phyloP scores from a whole-genome alignment of 495 filamentous ascomycete genomes.

The Penicillium arizonense region DNA sequence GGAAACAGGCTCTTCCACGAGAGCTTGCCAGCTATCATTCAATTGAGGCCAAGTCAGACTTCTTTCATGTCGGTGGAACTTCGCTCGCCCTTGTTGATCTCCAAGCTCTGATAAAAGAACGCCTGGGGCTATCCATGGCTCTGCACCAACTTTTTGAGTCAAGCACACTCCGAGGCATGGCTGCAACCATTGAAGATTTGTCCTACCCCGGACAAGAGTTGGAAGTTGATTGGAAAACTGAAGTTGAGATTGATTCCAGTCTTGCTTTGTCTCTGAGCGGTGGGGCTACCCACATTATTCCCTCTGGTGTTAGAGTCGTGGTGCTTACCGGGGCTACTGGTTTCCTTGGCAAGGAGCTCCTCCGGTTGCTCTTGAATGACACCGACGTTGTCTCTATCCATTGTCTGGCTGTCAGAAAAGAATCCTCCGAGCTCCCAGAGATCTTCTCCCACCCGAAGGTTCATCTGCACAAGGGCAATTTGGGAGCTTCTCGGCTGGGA shows the following conservation, averaged over 20 bases:
- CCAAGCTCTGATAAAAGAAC: constrained; percentile 21
- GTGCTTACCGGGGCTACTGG: constrained; percentile 37
- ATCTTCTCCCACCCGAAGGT: constrained; percentile 30
- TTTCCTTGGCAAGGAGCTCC: constrained; percentile 31
- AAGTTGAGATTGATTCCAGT: constrained; percentile 3
- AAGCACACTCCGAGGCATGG: constrained; percentile 36
- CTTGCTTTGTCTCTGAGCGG: background rate
- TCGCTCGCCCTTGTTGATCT: constrained; percentile 34
- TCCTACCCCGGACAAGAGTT: background rate
- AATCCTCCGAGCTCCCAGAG: background rate
- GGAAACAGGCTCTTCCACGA: constrained; percentile 23
- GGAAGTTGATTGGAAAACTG: constrained; percentile 24
- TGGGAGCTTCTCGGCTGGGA: constrained; percentile 31
- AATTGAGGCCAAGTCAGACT: constrained; percentile 25
- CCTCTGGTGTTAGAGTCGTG: constrained; percentile 9
- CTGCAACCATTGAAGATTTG: constrained; percentile 7
- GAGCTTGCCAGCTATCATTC: constrained; percentile 4
- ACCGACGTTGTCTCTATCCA: constrained; percentile 20
- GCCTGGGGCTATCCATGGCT: constrained; percentile 18
- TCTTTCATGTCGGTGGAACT: constrained; percentile 41
- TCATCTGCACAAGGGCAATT: constrained; percentile 35
- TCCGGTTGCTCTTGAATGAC: constrained; percentile 22
- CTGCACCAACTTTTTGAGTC: constrained; percentile 34
- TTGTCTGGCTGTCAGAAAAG: constrained; percentile 32
- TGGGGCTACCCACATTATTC: background rate